Percentiles rank a stretch among this genome's conserved stretches.
phyloP scores from a whole-genome alignment of 345 rosid genomes.

The Camelina neglecta region DNA sequence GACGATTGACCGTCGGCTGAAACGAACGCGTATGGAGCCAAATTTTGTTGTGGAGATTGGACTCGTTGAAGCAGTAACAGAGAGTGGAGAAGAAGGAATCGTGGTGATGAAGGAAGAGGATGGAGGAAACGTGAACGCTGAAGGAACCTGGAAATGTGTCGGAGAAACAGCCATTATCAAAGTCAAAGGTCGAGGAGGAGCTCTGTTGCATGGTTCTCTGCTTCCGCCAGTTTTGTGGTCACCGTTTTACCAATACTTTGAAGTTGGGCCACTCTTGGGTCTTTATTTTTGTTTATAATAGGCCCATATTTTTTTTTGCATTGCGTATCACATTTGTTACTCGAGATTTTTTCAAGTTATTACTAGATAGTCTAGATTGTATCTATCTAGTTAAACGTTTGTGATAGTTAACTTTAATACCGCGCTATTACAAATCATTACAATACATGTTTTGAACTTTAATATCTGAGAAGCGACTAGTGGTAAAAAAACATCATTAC shows the following conservation, averaged over 20 bases:
- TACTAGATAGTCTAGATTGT: too few species aligned
- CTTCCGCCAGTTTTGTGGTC: constrained; percentile 40
- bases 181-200: constrained; percentile 28
- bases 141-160: constrained; percentile 27
- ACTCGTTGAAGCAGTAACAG: constrained; percentile 19
- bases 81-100: constrained; percentile 1
- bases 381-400: too few species aligned
- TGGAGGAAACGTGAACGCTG: constrained; percentile 21
- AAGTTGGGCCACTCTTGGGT: not conserved
- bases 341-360: not conserved
- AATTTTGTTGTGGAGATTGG: constrained; percentile 19
- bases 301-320: not conserved
- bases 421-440: not conserved
- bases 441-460: too few species aligned
- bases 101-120: constrained; percentile 1
- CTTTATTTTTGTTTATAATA: not conserved
- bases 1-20: constrained; percentile 41
- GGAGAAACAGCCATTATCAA: constrained; percentile 36
- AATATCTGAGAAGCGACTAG: too few species aligned
- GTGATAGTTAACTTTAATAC: too few species aligned
- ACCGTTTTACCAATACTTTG: constrained; percentile 10
- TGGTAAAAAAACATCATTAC: not conserved
- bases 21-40: not conserved
- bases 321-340: not conserved
- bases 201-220: constrained; percentile 40